A percentile compares a stretch with the other conserved stretches of the same genome.
phyloP scores from a whole-genome alignment of 129 eudicot genomes.

The Mikania micrantha region DNA sequence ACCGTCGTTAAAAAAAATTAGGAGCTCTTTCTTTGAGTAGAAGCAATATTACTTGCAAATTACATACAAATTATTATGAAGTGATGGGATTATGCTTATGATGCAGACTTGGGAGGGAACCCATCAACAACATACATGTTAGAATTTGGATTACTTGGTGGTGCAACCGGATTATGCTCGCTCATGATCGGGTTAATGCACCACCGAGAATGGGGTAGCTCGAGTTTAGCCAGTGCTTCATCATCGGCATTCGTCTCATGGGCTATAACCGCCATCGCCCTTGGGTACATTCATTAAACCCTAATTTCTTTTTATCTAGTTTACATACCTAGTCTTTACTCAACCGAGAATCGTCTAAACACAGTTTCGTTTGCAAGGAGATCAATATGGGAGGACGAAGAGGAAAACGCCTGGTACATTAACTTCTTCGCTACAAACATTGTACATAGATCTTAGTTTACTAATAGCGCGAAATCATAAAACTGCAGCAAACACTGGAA shows the following conservation, averaged over 20 bases:
- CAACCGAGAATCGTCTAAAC: background rate
- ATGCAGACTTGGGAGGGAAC: constrained; percentile 78
- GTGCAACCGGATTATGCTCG: constrained; percentile 55
- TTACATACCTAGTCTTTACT: background rate
- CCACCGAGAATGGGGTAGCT: constrained; percentile 50
- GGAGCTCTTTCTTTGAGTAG: background rate
- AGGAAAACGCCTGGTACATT: constrained; percentile 63
- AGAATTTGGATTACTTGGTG: constrained; percentile 61
- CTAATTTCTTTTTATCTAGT: background rate
- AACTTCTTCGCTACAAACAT: background rate
- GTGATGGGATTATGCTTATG: background rate
- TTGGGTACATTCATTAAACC: constrained; percentile 38
- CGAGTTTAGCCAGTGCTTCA: constrained; percentile 58
- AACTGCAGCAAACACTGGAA: constrained; percentile 69
- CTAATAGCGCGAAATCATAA: background rate
- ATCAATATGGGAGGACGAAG: constrained; percentile 69
- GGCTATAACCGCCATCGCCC: constrained; percentile 64
- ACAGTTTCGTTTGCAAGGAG: constrained; percentile 79
- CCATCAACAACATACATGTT: constrained; percentile 69
- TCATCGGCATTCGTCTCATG: constrained; percentile 55
- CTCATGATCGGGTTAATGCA: constrained; percentile 50
- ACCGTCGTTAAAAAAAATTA: no score
- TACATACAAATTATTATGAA: background rate
- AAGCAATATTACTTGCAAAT: no score
- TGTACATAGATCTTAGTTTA: background rate